Percentiles rank a stretch among this genome's conserved stretches.
phyloP scores from a whole-genome alignment of 352 stramenopile species.

The Phytophthora europaea region DNA sequence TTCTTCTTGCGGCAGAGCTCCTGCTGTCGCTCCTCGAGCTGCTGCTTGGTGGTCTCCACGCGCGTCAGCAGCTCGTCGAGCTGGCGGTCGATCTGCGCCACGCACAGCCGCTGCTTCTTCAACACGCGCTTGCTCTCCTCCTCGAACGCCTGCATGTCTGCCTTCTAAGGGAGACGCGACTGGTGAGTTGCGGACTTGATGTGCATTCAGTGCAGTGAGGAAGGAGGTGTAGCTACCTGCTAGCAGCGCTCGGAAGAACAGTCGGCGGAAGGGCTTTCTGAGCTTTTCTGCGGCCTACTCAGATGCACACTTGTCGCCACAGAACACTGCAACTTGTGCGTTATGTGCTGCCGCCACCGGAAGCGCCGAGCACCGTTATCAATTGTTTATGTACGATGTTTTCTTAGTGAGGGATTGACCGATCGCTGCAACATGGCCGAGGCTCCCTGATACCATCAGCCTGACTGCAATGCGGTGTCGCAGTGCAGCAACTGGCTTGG shows the following conservation, averaged over 20 bases:
- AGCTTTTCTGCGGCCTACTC: neutral
- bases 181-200: neutral
- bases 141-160: conserved; percentile 63
- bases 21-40: conserved; percentile 66
- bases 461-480: neutral
- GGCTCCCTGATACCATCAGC: neutral
- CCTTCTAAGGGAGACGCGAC: neutral
- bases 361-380: neutral
- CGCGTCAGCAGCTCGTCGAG: conserved; percentile 71
- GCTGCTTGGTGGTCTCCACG: conserved; percentile 66
- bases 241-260: neutral
- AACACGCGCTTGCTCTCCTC: conserved; percentile 72
- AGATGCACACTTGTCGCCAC: conserved; percentile 12
- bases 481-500: neutral
- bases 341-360: neutral
- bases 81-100: conserved; percentile 68
- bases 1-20: conserved; percentile 77
- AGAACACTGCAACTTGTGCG: conserved; percentile 11
- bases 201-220: neutral
- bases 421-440: neutral
- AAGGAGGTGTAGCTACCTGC: neutral
- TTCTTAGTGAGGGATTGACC: neutral
- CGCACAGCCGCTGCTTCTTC: conserved; percentile 78
- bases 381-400: neutral
- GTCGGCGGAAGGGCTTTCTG: conserved; percentile 10